Evolutionary conservation across 164 flowering plant species (phyloP).

Genomic region (Stephania japonica): DNA sequence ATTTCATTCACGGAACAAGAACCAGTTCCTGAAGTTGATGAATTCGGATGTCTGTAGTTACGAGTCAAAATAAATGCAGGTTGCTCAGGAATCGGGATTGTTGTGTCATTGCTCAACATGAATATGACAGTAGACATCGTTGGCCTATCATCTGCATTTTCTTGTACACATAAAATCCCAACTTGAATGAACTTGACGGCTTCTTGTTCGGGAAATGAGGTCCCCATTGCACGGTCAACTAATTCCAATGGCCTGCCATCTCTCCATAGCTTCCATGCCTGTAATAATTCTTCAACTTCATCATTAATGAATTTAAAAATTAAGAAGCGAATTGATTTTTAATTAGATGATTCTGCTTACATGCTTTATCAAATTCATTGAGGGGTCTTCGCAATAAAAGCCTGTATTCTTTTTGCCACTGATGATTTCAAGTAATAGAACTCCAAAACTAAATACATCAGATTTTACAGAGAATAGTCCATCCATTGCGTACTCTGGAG

Average conservation of each 20-base stretch:
- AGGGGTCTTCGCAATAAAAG: slow-evolving; percentile 31
- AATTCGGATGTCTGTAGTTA: no score
- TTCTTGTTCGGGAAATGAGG: slow-evolving; percentile 6
- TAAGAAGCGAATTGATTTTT: background rate
- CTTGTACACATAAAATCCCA: slow-evolving; percentile 12
- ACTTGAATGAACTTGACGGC: slow-evolving; percentile 6
- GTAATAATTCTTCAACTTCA: background rate
- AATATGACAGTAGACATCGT: slow-evolving; percentile 1
- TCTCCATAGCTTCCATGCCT: slow-evolving; percentile 12
- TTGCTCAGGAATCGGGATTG: background rate
- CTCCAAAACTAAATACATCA: slow-evolving; percentile 69
- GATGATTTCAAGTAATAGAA: slow-evolving; percentile 52
- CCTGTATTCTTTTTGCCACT: slow-evolving; percentile 54
- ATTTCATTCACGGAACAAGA: no score
- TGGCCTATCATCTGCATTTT: slow-evolving; percentile 8
- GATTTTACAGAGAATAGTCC: slow-evolving; percentile 59
- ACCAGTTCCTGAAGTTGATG: no score
- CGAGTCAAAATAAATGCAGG: background rate
- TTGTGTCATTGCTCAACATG: slow-evolving; percentile 6
- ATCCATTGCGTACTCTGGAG: slow-evolving; percentile 71
- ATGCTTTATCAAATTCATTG: slow-evolving; percentile 49
- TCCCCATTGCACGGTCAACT: slow-evolving; percentile 3
- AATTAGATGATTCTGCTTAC: slow-evolving; percentile 35
- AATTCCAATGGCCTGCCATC: slow-evolving; percentile 7
- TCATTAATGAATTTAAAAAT: background rate